Base-by-base conservation (phyloP, 1,139 yeast species). In the Geotrichum candidum region DNA sequence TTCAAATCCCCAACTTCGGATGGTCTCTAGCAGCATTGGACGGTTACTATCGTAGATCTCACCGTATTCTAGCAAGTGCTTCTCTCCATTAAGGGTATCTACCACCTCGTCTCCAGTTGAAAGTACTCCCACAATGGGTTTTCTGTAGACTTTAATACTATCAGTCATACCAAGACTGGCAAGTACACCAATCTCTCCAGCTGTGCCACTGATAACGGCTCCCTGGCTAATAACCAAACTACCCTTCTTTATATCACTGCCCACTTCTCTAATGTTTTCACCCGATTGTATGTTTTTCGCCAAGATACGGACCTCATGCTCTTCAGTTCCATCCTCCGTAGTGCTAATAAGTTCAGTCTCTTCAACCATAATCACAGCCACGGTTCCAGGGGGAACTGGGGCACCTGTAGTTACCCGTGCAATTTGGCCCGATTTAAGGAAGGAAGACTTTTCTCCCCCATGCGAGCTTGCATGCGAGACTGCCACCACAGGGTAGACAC, bases 331-430 rank as follows among this genome's bases (percentile, higher is more conserved):
- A 54, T 74, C 76, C 5, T 70, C 74, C 11, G 75, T 74, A 1
- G 68, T 62, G 1, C 71, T 65, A 0, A 70, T 71, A 6, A 81
- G 65, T 15, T 64, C 66, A 0, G 84, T 81, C 64, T 80, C 82
- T 66, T 81, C 84, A 1, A 81, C 84, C 69, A 81, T 80, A 11
- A 81, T 77, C n/a, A 81, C 82, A 0, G 84, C 82, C 41, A 78
- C 76, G 0, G 83, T 78, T 0, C 83, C 84, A 3, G 70, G 70
- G 0, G 84, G 84, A 1, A 81, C 72, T 0, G 84, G 83, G 0
- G 84, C 84, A 5, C 84, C 84, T 0, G 84, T 81, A 1, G 84
- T 81, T 51, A 81, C 74, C 56, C 84, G 70, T 1, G 79, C 76
- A 54, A 80, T 75, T 2, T 73, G 65, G 1, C 80, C 80, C 9